Evolutionary conservation across 2,329 filamentous ascomycete genomes (phyloP).

Genomic region (Exophiala oligosperma): DNA sequence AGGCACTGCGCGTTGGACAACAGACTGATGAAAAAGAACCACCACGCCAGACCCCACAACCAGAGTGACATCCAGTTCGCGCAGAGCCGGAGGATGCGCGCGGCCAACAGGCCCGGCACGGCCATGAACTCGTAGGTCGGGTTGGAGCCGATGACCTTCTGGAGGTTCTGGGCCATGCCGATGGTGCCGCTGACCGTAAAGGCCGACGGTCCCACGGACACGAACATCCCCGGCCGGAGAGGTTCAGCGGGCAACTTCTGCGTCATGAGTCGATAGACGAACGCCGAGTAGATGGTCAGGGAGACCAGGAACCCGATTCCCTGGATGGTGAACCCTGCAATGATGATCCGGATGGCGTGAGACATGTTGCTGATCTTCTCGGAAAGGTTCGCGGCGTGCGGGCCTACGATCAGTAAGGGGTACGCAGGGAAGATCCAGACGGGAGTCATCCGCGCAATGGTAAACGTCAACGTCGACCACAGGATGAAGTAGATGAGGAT

Average conservation of each 20-base stretch:
- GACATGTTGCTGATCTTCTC: constrained; percentile 42
- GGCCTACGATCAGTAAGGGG: constrained; percentile 73
- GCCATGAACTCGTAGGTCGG: constrained; percentile 52
- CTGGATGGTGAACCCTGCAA: constrained; percentile 62
- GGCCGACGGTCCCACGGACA: constrained; percentile 74
- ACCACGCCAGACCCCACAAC: constrained; percentile 79
- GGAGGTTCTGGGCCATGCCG: constrained; percentile 55
- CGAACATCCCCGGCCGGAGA: constrained; percentile 80
- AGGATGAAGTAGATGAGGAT: constrained; percentile 73
- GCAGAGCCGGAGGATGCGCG: constrained; percentile 55
- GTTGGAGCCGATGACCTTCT: constrained; percentile 48
- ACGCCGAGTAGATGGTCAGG: constrained; percentile 81
- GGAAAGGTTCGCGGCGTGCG: constrained; percentile 65
- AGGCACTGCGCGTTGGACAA: constrained; percentile 47
- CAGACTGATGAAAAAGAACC: constrained; percentile 81
- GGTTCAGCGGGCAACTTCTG: constrained; percentile 78
- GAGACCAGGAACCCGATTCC: constrained; percentile 65
- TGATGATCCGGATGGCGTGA: constrained; percentile 54
- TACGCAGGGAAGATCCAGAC: constrained; percentile 89
- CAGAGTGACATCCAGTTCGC: constrained; percentile 69
- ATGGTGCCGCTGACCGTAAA: constrained; percentile 65
- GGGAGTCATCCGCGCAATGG: constrained; percentile 82
- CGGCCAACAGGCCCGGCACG: constrained; percentile 52
- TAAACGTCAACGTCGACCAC: constrained; percentile 66
- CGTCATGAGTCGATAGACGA: constrained; percentile 84